Percentiles rank a stretch among this genome's conserved stretches.
These are phyloP conservation scores for Scopulariopsis brevicaulis DNA, from an alignment of 2,329 filamentous ascomycete genomes.

Conservation along the genomic window DNA sequence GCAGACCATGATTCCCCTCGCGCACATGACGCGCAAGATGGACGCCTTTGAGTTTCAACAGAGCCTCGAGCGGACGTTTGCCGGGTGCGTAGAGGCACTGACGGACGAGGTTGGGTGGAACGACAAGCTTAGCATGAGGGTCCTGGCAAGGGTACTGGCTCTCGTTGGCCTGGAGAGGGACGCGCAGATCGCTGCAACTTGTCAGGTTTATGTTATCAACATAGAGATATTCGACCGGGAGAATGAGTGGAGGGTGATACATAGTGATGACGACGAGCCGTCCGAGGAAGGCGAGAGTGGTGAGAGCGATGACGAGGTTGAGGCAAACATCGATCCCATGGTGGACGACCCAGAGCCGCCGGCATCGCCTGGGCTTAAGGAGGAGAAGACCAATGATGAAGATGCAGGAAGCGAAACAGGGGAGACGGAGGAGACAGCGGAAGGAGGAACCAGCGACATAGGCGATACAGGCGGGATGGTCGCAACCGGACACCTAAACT, in stretches of 20 bases:
- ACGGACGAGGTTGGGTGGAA: conserved; percentile 2
- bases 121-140: background rate
- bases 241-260: background rate
- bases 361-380: too few relatives aligned
- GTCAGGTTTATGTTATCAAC: conserved; percentile 3
- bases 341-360: too few relatives aligned
- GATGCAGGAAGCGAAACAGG: too few relatives aligned
- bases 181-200: conserved; percentile 1
- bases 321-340: background rate
- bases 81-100: conserved; percentile 1
- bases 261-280: background rate
- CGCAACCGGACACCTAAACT: background rate
- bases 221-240: conserved; percentile 1
- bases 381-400: too few relatives aligned
- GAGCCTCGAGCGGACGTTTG: conserved; percentile 1
- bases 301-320: background rate
- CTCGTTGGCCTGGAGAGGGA: conserved; percentile 1
- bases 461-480: background rate
- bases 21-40: conserved; percentile 4
- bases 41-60: conserved; percentile 1
- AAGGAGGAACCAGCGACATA: background rate
- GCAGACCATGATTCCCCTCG: conserved; percentile 1
- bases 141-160: background rate
- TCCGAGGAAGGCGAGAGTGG: background rate
- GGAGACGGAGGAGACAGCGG: background rate